A percentile compares a stretch with the other conserved stretches of the same genome.
These are phyloP conservation scores for Aspergillus pseudoglaucus DNA, from an alignment of 2,329 filamentous ascomycete genomes.

Conservation along the genomic window DNA sequence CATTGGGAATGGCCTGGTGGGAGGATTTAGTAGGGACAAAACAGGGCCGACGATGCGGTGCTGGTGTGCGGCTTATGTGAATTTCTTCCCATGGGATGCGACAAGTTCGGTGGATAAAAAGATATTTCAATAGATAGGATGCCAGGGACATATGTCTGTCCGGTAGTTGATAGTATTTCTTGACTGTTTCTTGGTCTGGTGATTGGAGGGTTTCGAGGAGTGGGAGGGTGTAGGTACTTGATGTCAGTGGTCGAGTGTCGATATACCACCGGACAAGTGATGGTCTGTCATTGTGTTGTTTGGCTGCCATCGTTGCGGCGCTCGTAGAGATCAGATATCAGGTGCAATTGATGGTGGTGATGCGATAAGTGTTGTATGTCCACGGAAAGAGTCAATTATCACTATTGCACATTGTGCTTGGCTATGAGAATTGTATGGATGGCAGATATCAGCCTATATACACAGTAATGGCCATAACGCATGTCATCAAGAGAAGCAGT, in stretches of 20 bases:
- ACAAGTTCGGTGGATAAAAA: slow-evolving; percentile 51
- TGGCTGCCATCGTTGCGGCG: neutral
- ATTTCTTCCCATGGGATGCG: slow-evolving; percentile 54
- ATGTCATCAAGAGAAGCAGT: neutral
- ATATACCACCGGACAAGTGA: slow-evolving; percentile 39
- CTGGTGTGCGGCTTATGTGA: slow-evolving; percentile 45
- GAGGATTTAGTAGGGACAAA: slow-evolving; percentile 37
- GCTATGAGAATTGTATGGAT: neutral
- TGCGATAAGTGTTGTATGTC: neutral
- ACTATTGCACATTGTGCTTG: neutral
- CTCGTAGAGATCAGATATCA: neutral
- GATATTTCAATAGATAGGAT: slow-evolving; percentile 56
- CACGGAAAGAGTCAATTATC: neutral
- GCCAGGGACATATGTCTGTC: slow-evolving; percentile 57
- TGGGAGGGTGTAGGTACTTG: slow-evolving; percentile 26
- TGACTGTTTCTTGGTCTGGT: slow-evolving; percentile 46
- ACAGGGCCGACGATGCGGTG: slow-evolving; percentile 46
- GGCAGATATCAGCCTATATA: neutral
- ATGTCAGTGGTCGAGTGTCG: slow-evolving; percentile 33
- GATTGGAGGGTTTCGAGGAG: slow-evolving; percentile 35
- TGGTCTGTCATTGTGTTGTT: neutral
- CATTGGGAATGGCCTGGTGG: slow-evolving; percentile 15
- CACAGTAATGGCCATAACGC: neutral
- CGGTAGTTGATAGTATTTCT: slow-evolving; percentile 46
- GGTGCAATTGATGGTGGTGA: neutral